Conservation (phyloP, 345 rosid genomes). For the Clarkia xantiana region DNA sequence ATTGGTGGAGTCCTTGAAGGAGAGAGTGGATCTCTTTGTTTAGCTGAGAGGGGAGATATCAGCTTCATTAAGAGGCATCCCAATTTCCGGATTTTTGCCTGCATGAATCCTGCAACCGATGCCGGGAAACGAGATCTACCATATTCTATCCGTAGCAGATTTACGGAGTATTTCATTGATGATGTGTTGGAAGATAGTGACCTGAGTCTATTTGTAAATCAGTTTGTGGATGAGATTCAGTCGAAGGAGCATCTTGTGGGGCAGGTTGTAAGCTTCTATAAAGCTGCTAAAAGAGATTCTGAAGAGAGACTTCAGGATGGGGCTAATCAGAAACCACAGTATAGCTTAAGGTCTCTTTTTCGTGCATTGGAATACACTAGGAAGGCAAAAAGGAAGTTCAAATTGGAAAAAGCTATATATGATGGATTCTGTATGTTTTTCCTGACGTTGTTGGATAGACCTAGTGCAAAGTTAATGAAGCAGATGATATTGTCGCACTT, state of each 20-base stretch:
- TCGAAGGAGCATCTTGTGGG: conserved; percentile 36
- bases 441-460: conserved; percentile 64
- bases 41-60: conserved; percentile 91
- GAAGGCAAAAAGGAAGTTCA: conserved; percentile 44
- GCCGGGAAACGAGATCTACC: conserved; percentile 96
- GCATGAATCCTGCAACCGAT: conserved; percentile 99
- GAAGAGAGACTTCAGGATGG: conserved; percentile 95
- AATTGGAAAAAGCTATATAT: conserved; percentile 54
- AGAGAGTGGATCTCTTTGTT: conserved; percentile 71
- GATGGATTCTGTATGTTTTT: conserved; percentile 91
- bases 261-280: conserved; percentile 54
- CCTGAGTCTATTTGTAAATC: conserved; percentile 53
- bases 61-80: conserved; percentile 54
- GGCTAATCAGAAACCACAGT: conserved; percentile 95
- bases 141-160: conserved; percentile 56
- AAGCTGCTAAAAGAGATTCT: conserved; percentile 57
- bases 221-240: conserved; percentile 45
- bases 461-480: conserved; percentile 66
- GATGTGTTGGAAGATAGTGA: conserved; percentile 63
- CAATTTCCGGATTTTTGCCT: conserved; percentile 72
- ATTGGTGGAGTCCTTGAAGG: conserved; percentile 87
- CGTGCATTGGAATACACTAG: conserved; percentile 75
- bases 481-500: conserved; percentile 32
- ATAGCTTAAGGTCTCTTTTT: conserved; percentile 86
- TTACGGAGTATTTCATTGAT: conserved; percentile 83